phyloP scores from a whole-genome alignment of 352 stramenopile species.

The Globisporangium uncinulatum region DNA sequence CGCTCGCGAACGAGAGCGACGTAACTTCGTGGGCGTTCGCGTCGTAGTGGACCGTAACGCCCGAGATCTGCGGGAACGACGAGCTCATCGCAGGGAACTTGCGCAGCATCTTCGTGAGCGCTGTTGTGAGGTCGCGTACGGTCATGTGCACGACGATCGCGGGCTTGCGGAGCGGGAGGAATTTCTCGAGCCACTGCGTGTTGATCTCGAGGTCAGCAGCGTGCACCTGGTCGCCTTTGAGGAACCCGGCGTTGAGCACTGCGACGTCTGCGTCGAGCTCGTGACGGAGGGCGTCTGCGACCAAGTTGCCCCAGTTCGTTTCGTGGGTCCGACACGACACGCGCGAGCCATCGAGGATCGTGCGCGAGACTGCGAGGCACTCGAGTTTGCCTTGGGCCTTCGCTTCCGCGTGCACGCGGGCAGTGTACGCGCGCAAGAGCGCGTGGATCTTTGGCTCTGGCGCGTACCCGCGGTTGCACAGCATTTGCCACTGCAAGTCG shows the following conservation, averaged over 20 bases:
- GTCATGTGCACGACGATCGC: slow-evolving; percentile 54
- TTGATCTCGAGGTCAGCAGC: slow-evolving; percentile 46
- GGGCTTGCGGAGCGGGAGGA: slow-evolving; percentile 53
- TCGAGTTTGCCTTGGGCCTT: slow-evolving; percentile 33
- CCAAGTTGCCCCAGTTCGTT: slow-evolving; percentile 70
- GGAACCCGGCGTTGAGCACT: slow-evolving; percentile 75
- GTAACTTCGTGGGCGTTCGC: slow-evolving; percentile 2
- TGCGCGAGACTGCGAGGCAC: slow-evolving; percentile 21
- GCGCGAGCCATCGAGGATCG: slow-evolving; percentile 60
- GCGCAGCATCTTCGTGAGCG: slow-evolving; percentile 59
- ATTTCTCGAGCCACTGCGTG: slow-evolving; percentile 52
- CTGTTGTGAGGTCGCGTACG: slow-evolving; percentile 33
- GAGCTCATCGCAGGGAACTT: slow-evolving; percentile 56
- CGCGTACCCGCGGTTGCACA: slow-evolving; percentile 1
- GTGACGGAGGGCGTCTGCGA: slow-evolving; percentile 63
- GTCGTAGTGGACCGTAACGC: slow-evolving; percentile 28
- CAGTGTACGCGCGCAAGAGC: not conserved
- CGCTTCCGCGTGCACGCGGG: slow-evolving; percentile 45
- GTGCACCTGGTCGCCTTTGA: slow-evolving; percentile 70
- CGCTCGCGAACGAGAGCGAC: not conserved
- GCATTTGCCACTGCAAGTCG: slow-evolving; percentile 5
- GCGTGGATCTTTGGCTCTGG: not conserved
- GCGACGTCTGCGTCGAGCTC: slow-evolving; percentile 48
- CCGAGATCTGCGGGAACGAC: slow-evolving; percentile 73
- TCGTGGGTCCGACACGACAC: slow-evolving; percentile 54